Evolutionary conservation across 495 filamentous ascomycete species (phyloP), one percentile per base, ranked within the genome.

Genomic region (Penicillium verhagenii): DNA sequence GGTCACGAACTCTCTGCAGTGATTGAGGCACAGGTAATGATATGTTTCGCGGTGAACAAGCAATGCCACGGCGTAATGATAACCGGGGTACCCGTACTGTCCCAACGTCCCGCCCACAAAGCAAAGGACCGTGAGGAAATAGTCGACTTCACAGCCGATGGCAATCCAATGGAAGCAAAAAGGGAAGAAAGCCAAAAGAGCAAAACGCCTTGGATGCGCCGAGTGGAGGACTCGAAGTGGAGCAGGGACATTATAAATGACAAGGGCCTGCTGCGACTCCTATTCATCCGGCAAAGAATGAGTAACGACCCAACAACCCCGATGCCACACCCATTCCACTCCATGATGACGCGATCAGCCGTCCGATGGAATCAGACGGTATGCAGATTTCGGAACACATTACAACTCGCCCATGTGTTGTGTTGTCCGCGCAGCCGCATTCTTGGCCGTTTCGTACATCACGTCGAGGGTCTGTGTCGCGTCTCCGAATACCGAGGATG

Each of bases 391-490:
- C 1, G 10, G 23, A 14, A 6, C 42, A n/a, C 42, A 31, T 76
- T 56, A 76, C 52, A 78, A 56, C 54, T 76, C 75, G 4, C 57
- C 66, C n/a, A 77, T 57, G n/a, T 63, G 58, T 25, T 66, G 57
- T 26, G 63, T 69, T 5, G 66, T 64, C 9, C 70, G 66, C 13
- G 71, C 66, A 18, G 69, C 75, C 6, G 69, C 61, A 19, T 65
- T 70, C 61, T 76, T 74, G 10, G 70, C 69, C 10, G 74, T 72
- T 47, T 78, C 73, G 57, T 72, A 76, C 46, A 77, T 66, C n/a
- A 73, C 61, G 8, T 68, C 72, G 11, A 76, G 52, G 4, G 54
- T 61, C 52, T 66, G 64, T 0, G 73, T 72, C 20, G 68, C 70
- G 19, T 75, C 73, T 0, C 68, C 65, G 29, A 75, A 69, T 2